Percentiles rank a stretch among this genome's conserved stretches.
These are phyloP conservation scores for Cladosporium sp. DNA, from an alignment of 2,329 filamentous ascomycete species.

Conservation along the genomic window DNA sequence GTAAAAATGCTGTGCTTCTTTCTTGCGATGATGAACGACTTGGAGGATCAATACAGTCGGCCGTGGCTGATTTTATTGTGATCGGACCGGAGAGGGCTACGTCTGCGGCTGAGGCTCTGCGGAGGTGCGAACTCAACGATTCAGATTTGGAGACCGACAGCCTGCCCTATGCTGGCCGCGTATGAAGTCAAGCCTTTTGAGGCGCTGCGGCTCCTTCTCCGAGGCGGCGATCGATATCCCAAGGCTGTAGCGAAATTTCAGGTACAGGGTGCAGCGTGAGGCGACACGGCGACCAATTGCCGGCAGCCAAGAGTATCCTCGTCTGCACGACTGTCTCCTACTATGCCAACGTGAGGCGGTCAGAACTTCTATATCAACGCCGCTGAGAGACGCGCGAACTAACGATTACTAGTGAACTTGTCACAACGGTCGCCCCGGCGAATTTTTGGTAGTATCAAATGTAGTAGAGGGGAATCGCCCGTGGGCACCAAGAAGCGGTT, in stretches of 20 bases:
- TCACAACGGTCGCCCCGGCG: neutral
- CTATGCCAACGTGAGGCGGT: neutral
- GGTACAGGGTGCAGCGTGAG: conserved; percentile 1
- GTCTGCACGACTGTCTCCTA: neutral
- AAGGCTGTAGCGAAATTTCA: conserved; percentile 10
- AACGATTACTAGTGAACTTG: neutral
- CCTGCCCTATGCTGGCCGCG: conserved; percentile 8
- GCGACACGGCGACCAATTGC: neutral
- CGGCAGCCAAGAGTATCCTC: conserved; percentile 6
- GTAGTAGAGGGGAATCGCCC: conserved; percentile 1
- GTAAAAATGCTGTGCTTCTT: neutral
- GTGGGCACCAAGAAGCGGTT: conserved; percentile 3
- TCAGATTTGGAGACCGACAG: neutral
- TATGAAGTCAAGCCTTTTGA: conserved; percentile 5
- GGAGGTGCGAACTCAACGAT: neutral
- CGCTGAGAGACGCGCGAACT: neutral
- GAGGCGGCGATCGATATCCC: conserved; percentile 6
- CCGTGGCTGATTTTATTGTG: neutral
- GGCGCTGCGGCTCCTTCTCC: conserved; percentile 9
- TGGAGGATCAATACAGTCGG: neutral
- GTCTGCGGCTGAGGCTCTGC: conserved; percentile 11
- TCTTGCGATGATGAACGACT: neutral
- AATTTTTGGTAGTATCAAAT: neutral
- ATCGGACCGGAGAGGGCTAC: neutral
- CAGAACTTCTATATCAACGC: neutral